Evolutionary conservation across 768 basidiomycete genomes (phyloP).

Genomic region (Omphalotus guepiniiformis): DNA sequence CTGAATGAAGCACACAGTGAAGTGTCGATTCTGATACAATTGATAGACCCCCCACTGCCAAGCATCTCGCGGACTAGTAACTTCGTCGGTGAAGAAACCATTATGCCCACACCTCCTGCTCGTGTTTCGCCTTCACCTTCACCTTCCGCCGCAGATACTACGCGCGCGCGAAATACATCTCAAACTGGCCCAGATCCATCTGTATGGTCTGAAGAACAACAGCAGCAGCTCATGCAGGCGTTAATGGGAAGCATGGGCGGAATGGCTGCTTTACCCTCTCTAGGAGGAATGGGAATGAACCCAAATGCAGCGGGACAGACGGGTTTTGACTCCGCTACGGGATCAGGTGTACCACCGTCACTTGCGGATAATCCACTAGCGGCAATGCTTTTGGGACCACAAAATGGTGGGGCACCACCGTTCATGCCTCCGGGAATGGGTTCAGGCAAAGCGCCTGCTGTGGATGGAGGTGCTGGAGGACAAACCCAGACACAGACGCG

Average conservation of each 20-base stretch:
- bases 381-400: slow-evolving; percentile 29
- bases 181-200: slow-evolving; percentile 41
- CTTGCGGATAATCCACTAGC: slow-evolving; percentile 45
- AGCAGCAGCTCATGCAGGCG: slow-evolving; percentile 63
- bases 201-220: slow-evolving; percentile 66
- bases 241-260: slow-evolving; percentile 37
- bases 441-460: slow-evolving; percentile 24
- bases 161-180: slow-evolving; percentile 11
- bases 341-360: slow-evolving; percentile 12
- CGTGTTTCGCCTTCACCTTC: slow-evolving; percentile 27
- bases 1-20: not conserved
- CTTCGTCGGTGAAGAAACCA: slow-evolving; percentile 43
- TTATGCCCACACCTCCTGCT: slow-evolving; percentile 33
- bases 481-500: slow-evolving; percentile 32
- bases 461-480: slow-evolving; percentile 11
- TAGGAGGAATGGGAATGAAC: not conserved
- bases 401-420: slow-evolving; percentile 10
- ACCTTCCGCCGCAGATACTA: slow-evolving; percentile 10
- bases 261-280: slow-evolving; percentile 6
- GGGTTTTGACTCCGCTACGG: slow-evolving; percentile 6
- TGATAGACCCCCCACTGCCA: slow-evolving; percentile 39
- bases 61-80: slow-evolving; percentile 24
- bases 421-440: slow-evolving; percentile 21
- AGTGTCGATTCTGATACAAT: slow-evolving; percentile 7
- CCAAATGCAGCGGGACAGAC: slow-evolving; percentile 3